Base-by-base conservation (phyloP, 306 rosid species). In the Fagus crenata region DNA sequence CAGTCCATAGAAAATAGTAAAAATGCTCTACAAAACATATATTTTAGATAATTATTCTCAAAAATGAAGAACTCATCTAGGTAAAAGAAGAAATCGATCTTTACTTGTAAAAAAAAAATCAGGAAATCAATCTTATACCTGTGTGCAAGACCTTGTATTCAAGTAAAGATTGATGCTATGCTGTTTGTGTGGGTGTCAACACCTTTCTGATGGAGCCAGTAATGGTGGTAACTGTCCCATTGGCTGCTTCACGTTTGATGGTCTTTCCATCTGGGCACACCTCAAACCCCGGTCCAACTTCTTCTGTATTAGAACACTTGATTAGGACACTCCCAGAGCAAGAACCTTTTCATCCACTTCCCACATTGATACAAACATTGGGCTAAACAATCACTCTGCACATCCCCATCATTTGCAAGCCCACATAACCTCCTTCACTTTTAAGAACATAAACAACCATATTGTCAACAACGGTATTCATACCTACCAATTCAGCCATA, bases 221-320 rank as follows among this genome's bases (percentile, higher is more conserved):
- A 95, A 80, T 95, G 97, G 56, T 96, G 85, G 99, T 95, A 58
- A 95, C 97, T 61, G 97, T 95, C 35, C 99, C 99, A 70, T 95
- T 97, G 74, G 97, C 98, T 53, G 98, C 98, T 88, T 95, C 99
- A 53, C 97, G 93, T 89, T 95, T 97, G 2, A 95, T 95, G 40
- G 99, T 90, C 87, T 92, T 95, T 75, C 98, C 99, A 86, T 95
- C 97, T 33, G 97, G 99, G 85, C 99, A 94, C 76, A 94, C 97
- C 98, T 94, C 78, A 79, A 82, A 33, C n/a, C 37, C 53, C 37
- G 80, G 32, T 35, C 73, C 67, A 81, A 64, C 46, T 37, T 36
- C 11, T 13, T 1, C 2, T 33, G 2, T 60, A 36, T 49, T 65
- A 15, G 73, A 18, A 78, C 40, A 14, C 33, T 2, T 14, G 1